Base-by-base conservation (phyloP, 169 alveolate species). In the Cryptosporidium ryanae region DNA sequence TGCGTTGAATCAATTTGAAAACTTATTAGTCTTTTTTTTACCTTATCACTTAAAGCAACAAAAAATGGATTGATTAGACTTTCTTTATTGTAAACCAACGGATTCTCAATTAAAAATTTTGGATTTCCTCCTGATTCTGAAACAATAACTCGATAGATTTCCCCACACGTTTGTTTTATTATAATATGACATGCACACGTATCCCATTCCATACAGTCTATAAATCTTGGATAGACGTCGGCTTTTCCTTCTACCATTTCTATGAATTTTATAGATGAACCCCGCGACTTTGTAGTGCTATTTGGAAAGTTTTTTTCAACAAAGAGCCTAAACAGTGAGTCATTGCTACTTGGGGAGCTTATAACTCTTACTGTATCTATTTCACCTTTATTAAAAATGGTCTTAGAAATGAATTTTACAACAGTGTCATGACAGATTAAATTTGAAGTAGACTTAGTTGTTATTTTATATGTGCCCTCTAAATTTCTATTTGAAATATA, bases 141-240 rank as follows among this genome's bases (percentile, higher is more conserved):
- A 84, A 13, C 70, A 31, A 48, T 82, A 67, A 18, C 57, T 23
- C 59, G 10, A 38, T 76, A 76, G 23, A 76, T 76, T 23, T 76
- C 87, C 7, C 93, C 92, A 13, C 93, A 89, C 13, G 91, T 84
- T 17, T 70, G 89, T 0, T 48, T 25, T 17, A 87, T 18, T 1
- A 91, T 66, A 12, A 84, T 84, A 46, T 87, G 93, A 31, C 92
- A 82, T 4, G 93, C 93, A 83, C 93, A 90, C 12, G 92, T 84
- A 25, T 90, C 93, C 93, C 93, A 90, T 64, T 90, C 93, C 81
- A 89, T 68, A 50, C 91, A 83, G 29, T 59, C 90, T 3, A 84
- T 82, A 38, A 84, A 82, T 43, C 93, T 83, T 5, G 93, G 93
- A 49, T 91, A 91, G 13, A 91, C 50, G 23, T 84, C 68, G 0